phyloP scores from a whole-genome alignment of 2,329 filamentous ascomycete species.

The Fusarium sublunatum region DNA sequence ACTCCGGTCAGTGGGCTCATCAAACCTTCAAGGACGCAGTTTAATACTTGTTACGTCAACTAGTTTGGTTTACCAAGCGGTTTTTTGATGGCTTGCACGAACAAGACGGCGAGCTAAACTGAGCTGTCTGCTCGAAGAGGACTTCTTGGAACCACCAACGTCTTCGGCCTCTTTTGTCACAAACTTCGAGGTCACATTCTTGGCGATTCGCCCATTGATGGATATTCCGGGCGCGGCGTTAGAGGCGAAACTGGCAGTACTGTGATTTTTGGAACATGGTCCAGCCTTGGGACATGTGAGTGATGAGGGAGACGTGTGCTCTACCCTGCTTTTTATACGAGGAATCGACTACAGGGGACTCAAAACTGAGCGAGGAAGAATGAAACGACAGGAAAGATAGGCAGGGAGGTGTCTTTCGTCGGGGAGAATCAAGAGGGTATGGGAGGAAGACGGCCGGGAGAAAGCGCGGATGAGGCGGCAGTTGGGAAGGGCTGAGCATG shows the following conservation, averaged over 20 bases:
- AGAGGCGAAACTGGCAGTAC: conserved; percentile 42
- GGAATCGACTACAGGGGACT: conserved; percentile 3
- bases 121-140: conserved; percentile 8
- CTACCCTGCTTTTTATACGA: conserved; percentile 19
- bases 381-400: neutral
- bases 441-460: neutral
- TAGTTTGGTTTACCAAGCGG: conserved; percentile 5
- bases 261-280: conserved; percentile 37
- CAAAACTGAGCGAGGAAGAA: conserved; percentile 6
- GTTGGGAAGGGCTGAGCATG: conserved; percentile 10
- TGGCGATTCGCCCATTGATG: conserved; percentile 43
- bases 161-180: conserved; percentile 37
- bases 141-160: conserved; percentile 16
- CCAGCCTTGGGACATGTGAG: conserved; percentile 33
- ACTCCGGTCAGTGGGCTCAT: conserved; percentile 24
- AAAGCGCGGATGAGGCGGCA: neutral
- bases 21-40: conserved; percentile 15
- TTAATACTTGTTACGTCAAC: conserved; percentile 6
- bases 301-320: conserved; percentile 16
- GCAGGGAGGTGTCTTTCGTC: neutral
- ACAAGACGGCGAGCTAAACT: conserved; percentile 5
- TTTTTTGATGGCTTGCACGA: conserved; percentile 5
- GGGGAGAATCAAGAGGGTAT: conserved; percentile 4
- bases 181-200: conserved; percentile 38
- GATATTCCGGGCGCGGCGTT: conserved; percentile 46